Evolutionary conservation across 2,329 filamentous ascomycete genomes (phyloP).

Genomic region (Fusarium sp.): DNA sequence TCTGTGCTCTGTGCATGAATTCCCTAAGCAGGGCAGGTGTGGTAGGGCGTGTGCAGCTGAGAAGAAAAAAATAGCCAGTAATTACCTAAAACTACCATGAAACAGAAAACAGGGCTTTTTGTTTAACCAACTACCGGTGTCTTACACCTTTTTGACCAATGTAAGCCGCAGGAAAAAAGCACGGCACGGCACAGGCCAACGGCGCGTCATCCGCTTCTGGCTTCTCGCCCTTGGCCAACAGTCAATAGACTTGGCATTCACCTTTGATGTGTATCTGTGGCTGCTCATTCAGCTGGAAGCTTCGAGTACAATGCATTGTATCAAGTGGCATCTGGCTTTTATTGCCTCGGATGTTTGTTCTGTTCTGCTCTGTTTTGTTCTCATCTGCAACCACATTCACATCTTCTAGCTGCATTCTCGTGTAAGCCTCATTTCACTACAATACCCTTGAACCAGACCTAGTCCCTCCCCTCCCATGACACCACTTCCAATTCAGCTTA

Average conservation of each 20-base stretch:
- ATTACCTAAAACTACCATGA: constrained; percentile 11
- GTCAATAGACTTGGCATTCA: too few species aligned
- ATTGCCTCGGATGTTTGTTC: neutral
- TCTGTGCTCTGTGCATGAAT: neutral
- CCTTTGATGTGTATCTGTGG: too few species aligned
- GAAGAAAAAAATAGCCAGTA: too few species aligned
- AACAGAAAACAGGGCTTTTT: constrained; percentile 15
- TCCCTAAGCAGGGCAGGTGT: constrained; percentile 14
- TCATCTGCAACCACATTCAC: neutral
- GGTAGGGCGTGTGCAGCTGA: constrained; percentile 29
- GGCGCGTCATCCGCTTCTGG: too few species aligned
- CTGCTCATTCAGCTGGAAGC: neutral
- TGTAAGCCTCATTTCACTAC: constrained; percentile 8
- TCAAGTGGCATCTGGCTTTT: neutral
- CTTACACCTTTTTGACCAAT: neutral
- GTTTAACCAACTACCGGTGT: constrained; percentile 12
- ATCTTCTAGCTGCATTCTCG: neutral
- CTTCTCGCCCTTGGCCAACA: too few species aligned
- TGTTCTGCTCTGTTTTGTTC: too few species aligned
- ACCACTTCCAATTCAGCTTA: constrained; percentile 19
- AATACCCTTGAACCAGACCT: constrained; percentile 3
- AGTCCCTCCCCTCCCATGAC: constrained; percentile 5
- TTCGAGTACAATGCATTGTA: neutral
- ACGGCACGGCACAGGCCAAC: neutral
- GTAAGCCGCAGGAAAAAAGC: too few species aligned